Evolutionary conservation across 2,329 filamentous ascomycete genomes (phyloP).

Genomic region (Hypoxylon sp.): DNA sequence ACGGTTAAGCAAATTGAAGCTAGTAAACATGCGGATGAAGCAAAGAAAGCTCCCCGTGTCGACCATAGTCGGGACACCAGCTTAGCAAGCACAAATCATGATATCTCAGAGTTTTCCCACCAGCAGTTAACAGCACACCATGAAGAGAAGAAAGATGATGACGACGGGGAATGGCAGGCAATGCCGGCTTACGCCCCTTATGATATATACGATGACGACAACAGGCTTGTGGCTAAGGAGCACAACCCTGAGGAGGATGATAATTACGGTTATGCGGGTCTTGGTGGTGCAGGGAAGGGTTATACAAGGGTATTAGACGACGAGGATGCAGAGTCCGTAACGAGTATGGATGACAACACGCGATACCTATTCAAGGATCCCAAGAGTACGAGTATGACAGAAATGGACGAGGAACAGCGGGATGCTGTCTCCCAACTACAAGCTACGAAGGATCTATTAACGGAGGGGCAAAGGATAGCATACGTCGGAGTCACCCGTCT

Average conservation of each 20-base stretch:
- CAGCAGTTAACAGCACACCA: slow-evolving; percentile 78
- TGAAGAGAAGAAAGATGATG: slow-evolving; percentile 68
- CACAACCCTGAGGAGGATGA: slow-evolving; percentile 78
- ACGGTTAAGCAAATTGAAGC: slow-evolving; percentile 52
- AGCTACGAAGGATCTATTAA: slow-evolving; percentile 94
- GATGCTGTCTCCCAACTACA: slow-evolving; percentile 93
- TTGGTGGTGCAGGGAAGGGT: slow-evolving; percentile 92
- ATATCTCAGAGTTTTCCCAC: slow-evolving; percentile 89
- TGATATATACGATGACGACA: slow-evolving; percentile 96
- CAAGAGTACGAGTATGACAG: slow-evolving; percentile 70
- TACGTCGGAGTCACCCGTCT: slow-evolving; percentile 93
- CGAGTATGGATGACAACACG: slow-evolving; percentile 97
- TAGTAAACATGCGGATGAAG: slow-evolving; percentile 50
- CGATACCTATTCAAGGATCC: slow-evolving; percentile 91
- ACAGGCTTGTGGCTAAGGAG: slow-evolving; percentile 87
- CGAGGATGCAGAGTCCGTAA: slow-evolving; percentile 93
- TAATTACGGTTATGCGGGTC: slow-evolving; percentile 77
- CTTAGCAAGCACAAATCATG: slow-evolving; percentile 56
- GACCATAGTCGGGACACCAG: slow-evolving; percentile 59
- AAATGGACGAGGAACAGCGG: slow-evolving; percentile 84
- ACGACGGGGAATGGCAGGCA: slow-evolving; percentile 86
- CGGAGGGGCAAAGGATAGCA: slow-evolving; percentile 94
- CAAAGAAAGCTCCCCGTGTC: slow-evolving; percentile 43
- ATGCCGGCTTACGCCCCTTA: slow-evolving; percentile 96
- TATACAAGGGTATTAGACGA: slow-evolving; percentile 97